These are phyloP conservation scores for Mortierella sp. DNA, from an alignment of 371 early-diverging fungal species.

Conservation along the genomic window DNA sequence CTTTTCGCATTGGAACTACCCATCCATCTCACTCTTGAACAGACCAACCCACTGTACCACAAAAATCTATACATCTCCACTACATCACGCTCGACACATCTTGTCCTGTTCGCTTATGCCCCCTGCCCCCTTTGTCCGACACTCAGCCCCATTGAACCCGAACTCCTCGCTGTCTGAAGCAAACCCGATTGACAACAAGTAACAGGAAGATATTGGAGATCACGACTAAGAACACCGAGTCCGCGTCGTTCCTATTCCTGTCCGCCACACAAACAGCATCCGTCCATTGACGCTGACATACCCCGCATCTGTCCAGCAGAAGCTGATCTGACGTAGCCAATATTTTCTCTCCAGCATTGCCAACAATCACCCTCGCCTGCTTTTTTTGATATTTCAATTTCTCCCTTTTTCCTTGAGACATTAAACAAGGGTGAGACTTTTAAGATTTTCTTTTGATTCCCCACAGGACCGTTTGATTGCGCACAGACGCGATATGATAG, in stretches of 20 bases:
- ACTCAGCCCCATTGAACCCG: too few species aligned
- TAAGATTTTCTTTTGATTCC: background rate
- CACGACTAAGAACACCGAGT: too few species aligned
- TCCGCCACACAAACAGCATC: background rate
- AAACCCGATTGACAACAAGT: too few species aligned
- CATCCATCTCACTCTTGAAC: background rate
- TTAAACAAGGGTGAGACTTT: slow-evolving; percentile 9
- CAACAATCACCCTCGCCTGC: too few species aligned
- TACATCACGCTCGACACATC: background rate
- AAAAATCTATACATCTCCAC: background rate
- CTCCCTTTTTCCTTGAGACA: background rate
- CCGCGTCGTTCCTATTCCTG: too few species aligned
- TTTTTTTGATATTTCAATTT: background rate
- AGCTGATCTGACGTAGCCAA: background rate
- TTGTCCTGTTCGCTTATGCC: background rate
- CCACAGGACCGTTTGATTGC: background rate
- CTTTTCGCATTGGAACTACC: background rate
- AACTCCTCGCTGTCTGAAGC: too few species aligned
- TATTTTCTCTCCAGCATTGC: too few species aligned
- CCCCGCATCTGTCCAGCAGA: background rate
- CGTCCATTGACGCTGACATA: background rate
- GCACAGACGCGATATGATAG: background rate
- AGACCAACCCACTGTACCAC: background rate
- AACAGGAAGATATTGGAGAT: too few species aligned
- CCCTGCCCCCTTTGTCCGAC: too few species aligned